phyloP scores from a whole-genome alignment of 2,329 filamentous ascomycete species.

The Ciborinia camelliae region DNA sequence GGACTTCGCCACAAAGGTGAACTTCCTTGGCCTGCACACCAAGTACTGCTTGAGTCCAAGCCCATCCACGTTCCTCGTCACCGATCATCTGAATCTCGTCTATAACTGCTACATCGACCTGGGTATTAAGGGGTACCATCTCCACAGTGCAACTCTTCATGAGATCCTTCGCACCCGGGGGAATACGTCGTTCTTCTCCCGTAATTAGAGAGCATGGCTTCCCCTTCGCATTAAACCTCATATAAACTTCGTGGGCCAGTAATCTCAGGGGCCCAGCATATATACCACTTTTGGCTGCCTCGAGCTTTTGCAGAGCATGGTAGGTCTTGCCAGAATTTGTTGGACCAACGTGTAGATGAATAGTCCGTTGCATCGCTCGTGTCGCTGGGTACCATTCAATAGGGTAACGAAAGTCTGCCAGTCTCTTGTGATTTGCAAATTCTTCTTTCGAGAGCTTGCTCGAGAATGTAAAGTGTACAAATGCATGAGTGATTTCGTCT shows the following conservation, averaged over 20 bases:
- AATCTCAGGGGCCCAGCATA: slow-evolving; percentile 89
- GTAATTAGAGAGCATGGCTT: slow-evolving; percentile 77
- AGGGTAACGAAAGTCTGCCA: slow-evolving; percentile 85
- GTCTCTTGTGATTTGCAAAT: slow-evolving; percentile 48
- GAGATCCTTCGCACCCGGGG: slow-evolving; percentile 53
- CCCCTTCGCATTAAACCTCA: slow-evolving; percentile 76
- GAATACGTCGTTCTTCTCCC: slow-evolving; percentile 79
- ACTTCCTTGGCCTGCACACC: slow-evolving; percentile 85
- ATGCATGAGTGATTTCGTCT: slow-evolving; percentile 62
- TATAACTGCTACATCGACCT: slow-evolving; percentile 84
- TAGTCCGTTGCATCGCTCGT: slow-evolving; percentile 71
- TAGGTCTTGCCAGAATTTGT: slow-evolving; percentile 99
- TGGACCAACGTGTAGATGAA: slow-evolving; percentile 92
- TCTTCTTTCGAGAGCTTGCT: slow-evolving; percentile 47
- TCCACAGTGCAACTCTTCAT: slow-evolving; percentile 91
- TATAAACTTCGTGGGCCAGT: slow-evolving; percentile 91
- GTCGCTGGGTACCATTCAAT: slow-evolving; percentile 90
- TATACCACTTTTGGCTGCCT: slow-evolving; percentile 70
- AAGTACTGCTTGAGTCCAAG: slow-evolving; percentile 88
- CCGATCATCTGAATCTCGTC: slow-evolving; percentile 99
- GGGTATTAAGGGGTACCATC: slow-evolving; percentile 58
- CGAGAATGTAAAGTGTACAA: slow-evolving; percentile 38
- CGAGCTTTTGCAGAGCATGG: slow-evolving; percentile 80
- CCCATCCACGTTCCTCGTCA: slow-evolving; percentile 76
- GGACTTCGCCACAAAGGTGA: slow-evolving; percentile 88